Conservation (phyloP, 495 filamentous ascomycete species). For the Aspergillus bridgeri region DNA sequence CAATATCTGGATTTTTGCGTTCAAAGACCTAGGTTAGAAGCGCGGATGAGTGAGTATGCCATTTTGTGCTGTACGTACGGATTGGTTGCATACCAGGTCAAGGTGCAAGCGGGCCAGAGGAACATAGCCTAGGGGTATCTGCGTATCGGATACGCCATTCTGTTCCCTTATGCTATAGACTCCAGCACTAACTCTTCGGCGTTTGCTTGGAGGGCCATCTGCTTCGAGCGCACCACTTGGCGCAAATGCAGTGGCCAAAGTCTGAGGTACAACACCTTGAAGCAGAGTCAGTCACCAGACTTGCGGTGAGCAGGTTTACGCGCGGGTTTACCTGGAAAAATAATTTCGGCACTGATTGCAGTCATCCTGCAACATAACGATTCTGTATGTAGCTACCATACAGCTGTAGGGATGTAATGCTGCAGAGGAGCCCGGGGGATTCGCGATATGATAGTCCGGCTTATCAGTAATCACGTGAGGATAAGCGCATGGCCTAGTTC, state of each 20-base stretch:
- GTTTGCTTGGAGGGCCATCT: slow-evolving; percentile 30
- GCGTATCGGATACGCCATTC: slow-evolving; percentile 18
- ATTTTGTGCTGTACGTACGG: neutral
- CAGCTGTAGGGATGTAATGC: neutral
- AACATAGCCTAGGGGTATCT: slow-evolving; percentile 34
- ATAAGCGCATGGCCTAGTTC: no score
- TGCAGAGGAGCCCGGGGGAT: neutral
- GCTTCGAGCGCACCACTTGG: slow-evolving; percentile 11
- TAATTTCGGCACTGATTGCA: slow-evolving; percentile 20
- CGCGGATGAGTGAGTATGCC: neutral
- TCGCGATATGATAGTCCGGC: neutral
- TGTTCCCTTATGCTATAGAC: slow-evolving; percentile 20
- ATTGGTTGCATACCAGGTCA: slow-evolving; percentile 27
- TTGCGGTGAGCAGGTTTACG: neutral
- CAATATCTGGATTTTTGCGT: neutral
- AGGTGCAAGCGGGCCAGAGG: slow-evolving; percentile 34
- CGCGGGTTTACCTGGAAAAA: slow-evolving; percentile 20
- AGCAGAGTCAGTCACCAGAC: neutral
- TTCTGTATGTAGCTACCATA: neutral
- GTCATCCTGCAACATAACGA: slow-evolving; percentile 20
- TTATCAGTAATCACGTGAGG: neutral
- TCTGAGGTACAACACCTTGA: slow-evolving; percentile 25
- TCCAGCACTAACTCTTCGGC: slow-evolving; percentile 30
- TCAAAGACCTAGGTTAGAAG: slow-evolving; percentile 22
- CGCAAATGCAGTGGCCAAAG: slow-evolving; percentile 24